These are phyloP conservation scores for Thozetella sp. DNA, from an alignment of 495 filamentous ascomycete species.

Conservation along the genomic window DNA sequence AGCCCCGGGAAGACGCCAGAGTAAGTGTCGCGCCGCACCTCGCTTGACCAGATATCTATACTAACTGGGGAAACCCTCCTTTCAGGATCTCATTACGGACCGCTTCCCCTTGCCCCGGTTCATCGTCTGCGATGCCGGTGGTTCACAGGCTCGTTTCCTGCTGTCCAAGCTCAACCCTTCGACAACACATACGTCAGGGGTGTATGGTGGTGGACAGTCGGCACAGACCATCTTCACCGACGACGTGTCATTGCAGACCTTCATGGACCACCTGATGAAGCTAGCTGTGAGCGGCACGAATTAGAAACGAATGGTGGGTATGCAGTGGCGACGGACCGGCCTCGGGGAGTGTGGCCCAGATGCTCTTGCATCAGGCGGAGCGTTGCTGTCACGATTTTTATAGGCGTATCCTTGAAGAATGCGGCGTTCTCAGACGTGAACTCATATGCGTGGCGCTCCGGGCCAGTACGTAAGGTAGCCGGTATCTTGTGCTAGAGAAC, in stretches of 20 bases:
- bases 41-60: neutral
- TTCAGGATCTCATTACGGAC: conserved; percentile 94
- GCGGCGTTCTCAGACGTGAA: neutral
- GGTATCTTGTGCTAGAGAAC: neutral
- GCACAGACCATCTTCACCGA: conserved; percentile 99
- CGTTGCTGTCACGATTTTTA: neutral
- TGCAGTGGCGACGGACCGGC: neutral
- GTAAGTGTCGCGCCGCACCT: conserved; percentile 49
- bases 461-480: neutral
- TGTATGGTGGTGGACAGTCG: conserved; percentile 87
- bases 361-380: neutral
- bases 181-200: conserved; percentile 93
- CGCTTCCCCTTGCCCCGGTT: conserved; percentile 97
- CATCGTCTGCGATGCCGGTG: conserved; percentile 98
- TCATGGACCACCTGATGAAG: conserved; percentile 99
- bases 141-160: conserved; percentile 96
- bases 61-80: conserved; percentile 20
- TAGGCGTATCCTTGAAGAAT: neutral
- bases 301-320: conserved; percentile 22
- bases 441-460: neutral
- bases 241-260: conserved; percentile 96
- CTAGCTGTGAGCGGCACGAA: conserved; percentile 61
- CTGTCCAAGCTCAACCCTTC: conserved; percentile 97
- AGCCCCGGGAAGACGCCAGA: conserved; percentile 97
- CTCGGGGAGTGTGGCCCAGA: neutral